phyloP scores from a whole-genome alignment of 2,329 filamentous ascomycete genomes.

The Cordyceps fumosorosea region DNA sequence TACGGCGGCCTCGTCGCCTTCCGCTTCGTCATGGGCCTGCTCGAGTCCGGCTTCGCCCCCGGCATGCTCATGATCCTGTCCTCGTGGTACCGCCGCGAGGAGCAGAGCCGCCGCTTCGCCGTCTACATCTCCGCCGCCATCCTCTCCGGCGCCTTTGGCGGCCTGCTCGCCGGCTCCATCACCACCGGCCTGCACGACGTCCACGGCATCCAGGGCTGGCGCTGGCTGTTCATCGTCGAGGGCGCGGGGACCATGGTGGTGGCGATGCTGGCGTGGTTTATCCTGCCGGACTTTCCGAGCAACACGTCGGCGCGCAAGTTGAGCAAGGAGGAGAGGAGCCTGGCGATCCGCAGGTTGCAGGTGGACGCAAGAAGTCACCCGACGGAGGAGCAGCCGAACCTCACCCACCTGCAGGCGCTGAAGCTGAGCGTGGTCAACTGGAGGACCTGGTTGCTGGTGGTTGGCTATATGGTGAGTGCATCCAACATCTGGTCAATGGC shows the following conservation, averaged over 20 bases:
- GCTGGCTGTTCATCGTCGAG: slow-evolving; percentile 57
- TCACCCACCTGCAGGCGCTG: slow-evolving; percentile 58
- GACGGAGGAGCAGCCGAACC: slow-evolving; percentile 62
- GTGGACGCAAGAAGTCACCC: slow-evolving; percentile 60
- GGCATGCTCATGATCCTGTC: slow-evolving; percentile 49
- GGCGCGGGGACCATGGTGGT: slow-evolving; percentile 59
- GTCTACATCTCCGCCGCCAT: slow-evolving; percentile 49
- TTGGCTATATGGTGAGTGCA: slow-evolving; percentile 32
- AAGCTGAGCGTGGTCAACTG: slow-evolving; percentile 29
- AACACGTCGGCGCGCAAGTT: slow-evolving; percentile 55
- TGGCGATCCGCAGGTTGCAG: slow-evolving; percentile 59
- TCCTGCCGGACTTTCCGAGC: slow-evolving; percentile 70
- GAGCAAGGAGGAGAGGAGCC: slow-evolving; percentile 52
- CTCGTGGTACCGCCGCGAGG: slow-evolving; percentile 49
- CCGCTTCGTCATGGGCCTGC: slow-evolving; percentile 44
- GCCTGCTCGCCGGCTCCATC: slow-evolving; percentile 53
- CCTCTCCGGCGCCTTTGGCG: slow-evolving; percentile 52
- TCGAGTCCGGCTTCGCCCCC: slow-evolving; percentile 52
- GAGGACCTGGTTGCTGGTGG: slow-evolving; percentile 32
- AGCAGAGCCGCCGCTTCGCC: slow-evolving; percentile 47
- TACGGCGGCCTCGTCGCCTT: slow-evolving; percentile 40
- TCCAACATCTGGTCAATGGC: no score
- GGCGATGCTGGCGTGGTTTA: slow-evolving; percentile 58
- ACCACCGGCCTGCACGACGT: slow-evolving; percentile 50
- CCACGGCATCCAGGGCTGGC: slow-evolving; percentile 52